phyloP scores from a whole-genome alignment of 140 eudicot genomes.

The Flaveria floridana region DNA sequence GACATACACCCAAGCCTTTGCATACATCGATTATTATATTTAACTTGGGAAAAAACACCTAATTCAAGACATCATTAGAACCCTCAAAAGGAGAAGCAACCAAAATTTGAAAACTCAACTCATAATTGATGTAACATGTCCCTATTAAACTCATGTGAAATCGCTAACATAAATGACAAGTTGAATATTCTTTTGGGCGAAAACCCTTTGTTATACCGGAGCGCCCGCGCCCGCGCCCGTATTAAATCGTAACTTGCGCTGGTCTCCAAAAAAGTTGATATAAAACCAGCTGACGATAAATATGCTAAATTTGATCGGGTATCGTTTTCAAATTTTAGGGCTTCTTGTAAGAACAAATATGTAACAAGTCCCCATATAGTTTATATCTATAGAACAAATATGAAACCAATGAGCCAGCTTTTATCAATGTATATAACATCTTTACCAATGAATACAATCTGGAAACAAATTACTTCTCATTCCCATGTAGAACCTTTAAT shows the following conservation, averaged over 20 bases:
- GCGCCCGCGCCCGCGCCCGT: too few species aligned
- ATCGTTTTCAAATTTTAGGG: background rate
- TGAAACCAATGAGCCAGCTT: constrained; percentile 20
- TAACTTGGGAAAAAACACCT: background rate
- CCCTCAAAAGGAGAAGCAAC: background rate
- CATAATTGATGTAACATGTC: background rate
- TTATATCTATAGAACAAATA: background rate
- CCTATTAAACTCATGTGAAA: too few species aligned
- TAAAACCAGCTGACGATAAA: too few species aligned
- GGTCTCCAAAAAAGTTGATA: background rate
- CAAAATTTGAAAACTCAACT: background rate
- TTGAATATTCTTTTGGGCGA: background rate
- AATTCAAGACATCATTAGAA: background rate
- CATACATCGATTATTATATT: background rate
- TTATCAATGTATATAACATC: constrained; percentile 26
- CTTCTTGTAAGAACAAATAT: background rate
- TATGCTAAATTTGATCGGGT: too few species aligned
- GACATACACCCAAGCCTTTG: constrained; percentile 16
- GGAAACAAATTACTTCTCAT: constrained; percentile 22
- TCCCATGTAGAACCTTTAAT: constrained; percentile 7
- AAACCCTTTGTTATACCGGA: too few species aligned
- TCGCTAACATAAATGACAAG: background rate
- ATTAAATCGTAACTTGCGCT: background rate
- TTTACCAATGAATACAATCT: constrained; percentile 17
- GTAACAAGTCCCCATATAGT: background rate